Evolutionary conservation across 2,329 filamentous ascomycete genomes (phyloP), one percentile per base, ranked within the genome.

Genomic region (Botrytis cinerea): DNA sequence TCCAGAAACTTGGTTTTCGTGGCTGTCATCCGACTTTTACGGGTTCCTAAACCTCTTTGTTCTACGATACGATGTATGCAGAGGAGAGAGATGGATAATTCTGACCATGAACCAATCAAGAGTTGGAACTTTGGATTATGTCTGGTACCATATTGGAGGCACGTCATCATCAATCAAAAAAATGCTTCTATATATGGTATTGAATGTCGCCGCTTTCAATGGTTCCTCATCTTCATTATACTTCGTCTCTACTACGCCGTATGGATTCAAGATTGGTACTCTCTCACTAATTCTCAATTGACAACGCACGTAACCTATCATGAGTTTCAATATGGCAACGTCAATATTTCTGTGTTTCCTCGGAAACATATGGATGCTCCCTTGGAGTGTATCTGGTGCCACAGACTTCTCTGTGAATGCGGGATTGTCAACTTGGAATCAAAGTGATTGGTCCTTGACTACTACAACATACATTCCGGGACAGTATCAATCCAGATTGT

Each of bases 401-500:
- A 67, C 70, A 4, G 78, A 81, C 62, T 81, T 81, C 75, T 79
- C 79, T 7, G 77, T 75, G 20, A 73, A 73, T 20, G 74, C 70
- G 25, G 76, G 73, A 25, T 74, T 80, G 57, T 78, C 74, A 6
- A 71, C 73, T 7, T 81, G 79, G 80, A 76, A 80, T 73, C 76
- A 80, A 66, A 75, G 38, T 2, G 77, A 80, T 16, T 81, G 79
- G 80, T 79, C 78, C 28, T 75, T 81, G 74, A 79, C 76, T 7
- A 75, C 79, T 9, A 75, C 72, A 1, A 77, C 68, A 35, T 79
- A 75, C 45, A 74, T 77, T 54, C 80, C 78, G 1, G 80, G 78
- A 22, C 78, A 81, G 38, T 81, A 78, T 71, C 80, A 81, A 71
- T 74, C 79, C 32, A 73, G 80, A 35, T 57, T 80, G n/a, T 79